A percentile compares a stretch with the other conserved stretches of the same genome.
Conservation (phyloP, 2,329 filamentous ascomycete genomes). For the Verticillium longisporum region DNA sequence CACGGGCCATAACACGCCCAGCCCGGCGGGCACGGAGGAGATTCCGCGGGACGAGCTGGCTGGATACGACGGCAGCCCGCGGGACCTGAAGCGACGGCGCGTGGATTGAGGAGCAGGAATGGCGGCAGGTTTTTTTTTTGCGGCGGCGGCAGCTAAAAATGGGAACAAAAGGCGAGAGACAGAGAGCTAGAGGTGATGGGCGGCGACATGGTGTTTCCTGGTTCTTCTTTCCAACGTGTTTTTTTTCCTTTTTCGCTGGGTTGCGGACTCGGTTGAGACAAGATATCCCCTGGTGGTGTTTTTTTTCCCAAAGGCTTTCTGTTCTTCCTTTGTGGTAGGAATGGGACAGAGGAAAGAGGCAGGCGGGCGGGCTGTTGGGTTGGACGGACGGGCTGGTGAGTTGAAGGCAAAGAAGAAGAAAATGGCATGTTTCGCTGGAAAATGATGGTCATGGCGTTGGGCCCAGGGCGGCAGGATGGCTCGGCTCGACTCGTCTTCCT, state of each 20-base stretch:
- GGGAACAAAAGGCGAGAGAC: not conserved
- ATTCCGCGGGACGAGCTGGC: conserved; percentile 36
- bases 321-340: too few species aligned
- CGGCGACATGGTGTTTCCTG: not conserved
- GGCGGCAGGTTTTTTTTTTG: not conserved
- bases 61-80: conserved; percentile 16
- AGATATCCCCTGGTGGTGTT: not conserved
- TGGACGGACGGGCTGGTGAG: not conserved
- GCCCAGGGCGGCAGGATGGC: too few species aligned
- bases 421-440: too few species aligned
- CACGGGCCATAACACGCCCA: conserved; percentile 27
- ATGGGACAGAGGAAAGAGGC: not conserved
- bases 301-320: not conserved
- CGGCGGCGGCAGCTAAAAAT: not conserved
- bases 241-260: not conserved
- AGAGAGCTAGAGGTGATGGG: not conserved
- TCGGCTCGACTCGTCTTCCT: too few species aligned
- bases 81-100: conserved; percentile 30
- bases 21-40: conserved; percentile 43
- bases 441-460: too few species aligned
- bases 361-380: not conserved
- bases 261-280: not conserved
- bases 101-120: conserved; percentile 15
- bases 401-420: too few species aligned
- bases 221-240: not conserved